A percentile compares a stretch with the other conserved stretches of the same genome.
Conservation (phyloP, 23 red algal genomes). For the Gracilaria domingensis region DNA sequence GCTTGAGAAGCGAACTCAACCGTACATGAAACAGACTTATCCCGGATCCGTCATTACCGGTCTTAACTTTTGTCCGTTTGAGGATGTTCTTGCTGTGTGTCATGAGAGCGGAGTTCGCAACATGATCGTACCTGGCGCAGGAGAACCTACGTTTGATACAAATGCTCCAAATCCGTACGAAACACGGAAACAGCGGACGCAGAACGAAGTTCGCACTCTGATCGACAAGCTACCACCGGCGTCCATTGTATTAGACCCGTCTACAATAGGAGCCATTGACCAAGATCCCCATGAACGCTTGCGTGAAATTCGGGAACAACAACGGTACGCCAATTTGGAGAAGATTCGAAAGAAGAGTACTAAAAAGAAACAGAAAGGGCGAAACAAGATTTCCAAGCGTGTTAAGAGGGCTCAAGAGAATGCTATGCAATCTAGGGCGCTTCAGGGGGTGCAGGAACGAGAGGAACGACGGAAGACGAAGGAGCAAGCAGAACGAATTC, state of each 20-base stretch:
- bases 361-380: conserved; percentile 54
- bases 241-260: conserved; percentile 82
- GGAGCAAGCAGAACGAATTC: conserved; percentile 7
- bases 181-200: conserved; percentile 61
- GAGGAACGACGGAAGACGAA: conserved; percentile 46
- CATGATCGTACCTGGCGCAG: conserved; percentile 90
- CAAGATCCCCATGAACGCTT: conserved; percentile 58
- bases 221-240: conserved; percentile 91
- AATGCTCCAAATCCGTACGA: conserved; percentile 86
- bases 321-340: conserved; percentile 60
- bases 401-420: conserved; percentile 54
- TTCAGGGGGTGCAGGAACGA: neutral
- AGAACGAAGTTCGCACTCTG: conserved; percentile 79
- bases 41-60: conserved; percentile 51
- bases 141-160: conserved; percentile 84
- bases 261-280: conserved; percentile 77
- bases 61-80: conserved; percentile 90
- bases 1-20: neutral
- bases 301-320: conserved; percentile 57
- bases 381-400: conserved; percentile 81
- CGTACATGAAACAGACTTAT: conserved; percentile 76
- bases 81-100: conserved; percentile 93
- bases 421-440: conserved; percentile 5
- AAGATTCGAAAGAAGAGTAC: conserved; percentile 47
- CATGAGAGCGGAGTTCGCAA: conserved; percentile 72